Evolutionary conservation across 2,329 filamentous ascomycete species (phyloP), one percentile per base, ranked within the genome.

Genomic region (Penicillium occitanis): DNA sequence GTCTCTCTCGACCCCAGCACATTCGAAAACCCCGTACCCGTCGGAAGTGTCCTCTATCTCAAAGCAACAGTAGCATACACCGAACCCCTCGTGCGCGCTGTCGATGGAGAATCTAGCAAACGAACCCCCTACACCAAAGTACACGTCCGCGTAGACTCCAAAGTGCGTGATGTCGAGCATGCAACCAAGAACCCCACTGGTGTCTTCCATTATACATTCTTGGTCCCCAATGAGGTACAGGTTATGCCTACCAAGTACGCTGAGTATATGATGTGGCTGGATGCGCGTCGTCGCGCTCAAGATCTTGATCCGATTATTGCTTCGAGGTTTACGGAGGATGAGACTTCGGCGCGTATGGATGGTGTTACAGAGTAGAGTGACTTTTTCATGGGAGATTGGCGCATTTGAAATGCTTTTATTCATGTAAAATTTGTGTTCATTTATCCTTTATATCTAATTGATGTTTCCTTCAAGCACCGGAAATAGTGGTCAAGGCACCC

Each of bases 151-250:
- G 88, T 92, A 14, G 88, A 91, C 73, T 88, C 87, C 40, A 90
- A 90, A 73, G 90, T 92, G 14, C 81, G 89, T 22, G 87, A 91
- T 72, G 87, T 92, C 35, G 89, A 91, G 77, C 88, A 91, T 71
- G 88, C 87, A 5, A 83, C 84, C 59, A 86, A 87, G 28, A 88
- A 87, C 72, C 85, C 88, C 2, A 91, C 90, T 0, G 90, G 90
- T 4, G 88, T 90, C 71, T 92, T 92, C 79, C 90, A 91, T 71
- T 92, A 92, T 73, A 91, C 90, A 0, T 91, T 91, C 73, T 82
- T 84, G 63, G 87, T 91, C 1, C 85, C 88, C 64, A 86, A 83
- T 71, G 85, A 89, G 70, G 81, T 91, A 55, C 84, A 87, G 71
- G 86, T 91, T 22, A 86, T 91, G 80, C 89, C 89, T 3, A 80